Conservation (phyloP, 2,329 filamentous ascomycete genomes). For the Fusarium falciforme region DNA sequence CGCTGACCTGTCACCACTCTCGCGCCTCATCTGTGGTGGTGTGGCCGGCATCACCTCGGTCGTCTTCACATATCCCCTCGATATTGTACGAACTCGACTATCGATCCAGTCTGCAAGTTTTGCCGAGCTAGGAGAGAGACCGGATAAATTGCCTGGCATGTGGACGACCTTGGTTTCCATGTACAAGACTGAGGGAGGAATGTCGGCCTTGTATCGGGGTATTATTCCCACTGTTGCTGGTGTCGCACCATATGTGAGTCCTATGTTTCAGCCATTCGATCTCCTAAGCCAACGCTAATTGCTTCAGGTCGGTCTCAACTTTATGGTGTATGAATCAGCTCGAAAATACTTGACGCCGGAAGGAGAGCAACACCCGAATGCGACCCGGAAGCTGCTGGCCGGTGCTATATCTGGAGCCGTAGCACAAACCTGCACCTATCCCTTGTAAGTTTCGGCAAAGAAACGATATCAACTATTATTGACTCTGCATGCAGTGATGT, state of each 20-base stretch:
- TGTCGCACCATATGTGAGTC: slow-evolving; percentile 87
- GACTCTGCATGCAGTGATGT: slow-evolving; percentile 73
- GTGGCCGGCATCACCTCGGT: slow-evolving; percentile 96
- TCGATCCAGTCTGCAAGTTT: slow-evolving; percentile 99
- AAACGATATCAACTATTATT: slow-evolving; percentile 36
- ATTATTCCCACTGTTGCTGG: slow-evolving; percentile 94
- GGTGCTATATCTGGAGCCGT: slow-evolving; percentile 96
- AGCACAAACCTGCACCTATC: slow-evolving; percentile 97
- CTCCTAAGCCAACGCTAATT: slow-evolving; percentile 6
- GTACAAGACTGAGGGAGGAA: slow-evolving; percentile 91
- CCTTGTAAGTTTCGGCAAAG: slow-evolving; percentile 74
- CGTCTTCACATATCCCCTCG: slow-evolving; percentile 92
- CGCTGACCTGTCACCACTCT: slow-evolving; percentile 76
- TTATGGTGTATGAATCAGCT: slow-evolving; percentile 96
- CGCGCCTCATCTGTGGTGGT: slow-evolving; percentile 89
- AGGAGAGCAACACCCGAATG: slow-evolving; percentile 84
- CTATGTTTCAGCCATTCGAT: background rate
- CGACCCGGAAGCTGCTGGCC: slow-evolving; percentile 84
- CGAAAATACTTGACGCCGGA: slow-evolving; percentile 87
- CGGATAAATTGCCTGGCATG: slow-evolving; percentile 87
- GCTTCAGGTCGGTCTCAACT: slow-evolving; percentile 87
- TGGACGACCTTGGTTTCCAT: slow-evolving; percentile 84
- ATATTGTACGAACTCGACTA: slow-evolving; percentile 94
- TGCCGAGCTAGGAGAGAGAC: slow-evolving; percentile 73
- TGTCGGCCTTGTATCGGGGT: slow-evolving; percentile 89